These are phyloP conservation scores for Penicillium palitans DNA, from an alignment of 2,329 filamentous ascomycete species.

Conservation along the genomic window DNA sequence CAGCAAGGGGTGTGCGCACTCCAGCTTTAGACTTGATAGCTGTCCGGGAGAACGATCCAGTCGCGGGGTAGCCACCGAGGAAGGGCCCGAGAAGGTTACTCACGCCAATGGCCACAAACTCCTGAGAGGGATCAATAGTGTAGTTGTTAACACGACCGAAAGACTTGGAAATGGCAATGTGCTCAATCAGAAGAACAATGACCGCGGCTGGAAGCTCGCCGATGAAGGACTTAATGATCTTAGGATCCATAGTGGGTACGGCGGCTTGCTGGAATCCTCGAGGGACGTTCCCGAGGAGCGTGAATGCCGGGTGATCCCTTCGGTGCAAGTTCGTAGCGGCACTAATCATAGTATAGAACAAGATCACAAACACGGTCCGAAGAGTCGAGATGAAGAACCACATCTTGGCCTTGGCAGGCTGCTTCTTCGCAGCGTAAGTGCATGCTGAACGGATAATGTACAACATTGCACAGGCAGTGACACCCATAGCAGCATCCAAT, in stretches of 20 bases:
- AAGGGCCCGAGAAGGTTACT: constrained; percentile 89
- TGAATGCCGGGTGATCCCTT: constrained; percentile 65
- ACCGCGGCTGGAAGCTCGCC: constrained; percentile 78
- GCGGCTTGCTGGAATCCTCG: constrained; percentile 80
- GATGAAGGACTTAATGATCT: constrained; percentile 68
- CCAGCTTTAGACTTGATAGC: constrained; percentile 97
- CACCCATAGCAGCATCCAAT: constrained; percentile 82
- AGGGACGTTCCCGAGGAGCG: constrained; percentile 73
- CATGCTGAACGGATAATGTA: constrained; percentile 72
- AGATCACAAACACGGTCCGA: constrained; percentile 84
- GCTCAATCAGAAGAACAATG: constrained; percentile 94
- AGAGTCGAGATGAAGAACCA: constrained; percentile 92
- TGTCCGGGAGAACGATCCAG: constrained; percentile 92
- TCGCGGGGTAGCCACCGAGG: constrained; percentile 86
- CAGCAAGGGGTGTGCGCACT: constrained; percentile 85
- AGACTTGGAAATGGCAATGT: constrained; percentile 95
- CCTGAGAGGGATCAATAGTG: constrained; percentile 90
- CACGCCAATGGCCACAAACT: constrained; percentile 90
- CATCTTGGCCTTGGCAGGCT: constrained; percentile 67
- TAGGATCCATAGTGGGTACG: constrained; percentile 66
- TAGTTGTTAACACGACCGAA: constrained; percentile 97
- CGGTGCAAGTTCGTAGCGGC: constrained; percentile 76
- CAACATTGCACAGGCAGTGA: constrained; percentile 76
- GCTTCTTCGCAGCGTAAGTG: constrained; percentile 65
- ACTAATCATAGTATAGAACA: constrained; percentile 89